Evolutionary conservation across 768 basidiomycete genomes (phyloP).

Genomic region (Austroboletus eburneus): DNA sequence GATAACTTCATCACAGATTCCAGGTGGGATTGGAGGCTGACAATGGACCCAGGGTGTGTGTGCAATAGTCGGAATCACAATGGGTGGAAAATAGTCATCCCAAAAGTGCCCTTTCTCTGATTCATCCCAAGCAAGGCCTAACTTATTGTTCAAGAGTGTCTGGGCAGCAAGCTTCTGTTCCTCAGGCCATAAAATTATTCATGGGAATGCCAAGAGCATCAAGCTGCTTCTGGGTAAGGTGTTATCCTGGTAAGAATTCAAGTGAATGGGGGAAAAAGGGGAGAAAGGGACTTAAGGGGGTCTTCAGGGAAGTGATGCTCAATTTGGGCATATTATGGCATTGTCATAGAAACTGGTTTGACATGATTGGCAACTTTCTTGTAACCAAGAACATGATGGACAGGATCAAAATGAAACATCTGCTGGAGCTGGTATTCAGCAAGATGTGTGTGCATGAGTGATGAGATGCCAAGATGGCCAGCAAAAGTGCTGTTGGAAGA

Average conservation of each 20-base stretch:
- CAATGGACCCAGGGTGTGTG: conserved; percentile 33
- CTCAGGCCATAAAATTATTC: conserved; percentile 1
- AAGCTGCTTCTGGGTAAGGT: neutral
- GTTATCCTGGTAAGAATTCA: neutral
- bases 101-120: conserved; percentile 32
- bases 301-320: conserved; percentile 26
- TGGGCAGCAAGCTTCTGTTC: conserved; percentile 6
- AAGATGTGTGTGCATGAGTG: neutral
- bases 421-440: neutral
- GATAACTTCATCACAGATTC: too few relatives aligned
- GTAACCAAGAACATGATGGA: conserved; percentile 15
- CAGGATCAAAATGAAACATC: neutral
- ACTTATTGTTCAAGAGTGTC: conserved; percentile 30
- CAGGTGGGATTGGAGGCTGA: conserved; percentile 30
- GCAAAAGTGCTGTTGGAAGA: too few relatives aligned
- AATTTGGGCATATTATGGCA: conserved; percentile 33
- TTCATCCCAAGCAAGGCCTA: conserved; percentile 38
- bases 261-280: neutral
- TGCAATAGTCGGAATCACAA: conserved; percentile 30
- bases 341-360: conserved; percentile 27
- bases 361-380: conserved; percentile 31
- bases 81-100: conserved; percentile 31
- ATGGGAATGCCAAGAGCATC: neutral
- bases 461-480: too few relatives aligned
- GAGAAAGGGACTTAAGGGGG: too few relatives aligned